Percentiles rank a stretch among this genome's conserved stretches.
These are phyloP conservation scores for Paecilomyces variotii DNA, from an alignment of 2,329 filamentous ascomycete genomes.

Conservation along the genomic window DNA sequence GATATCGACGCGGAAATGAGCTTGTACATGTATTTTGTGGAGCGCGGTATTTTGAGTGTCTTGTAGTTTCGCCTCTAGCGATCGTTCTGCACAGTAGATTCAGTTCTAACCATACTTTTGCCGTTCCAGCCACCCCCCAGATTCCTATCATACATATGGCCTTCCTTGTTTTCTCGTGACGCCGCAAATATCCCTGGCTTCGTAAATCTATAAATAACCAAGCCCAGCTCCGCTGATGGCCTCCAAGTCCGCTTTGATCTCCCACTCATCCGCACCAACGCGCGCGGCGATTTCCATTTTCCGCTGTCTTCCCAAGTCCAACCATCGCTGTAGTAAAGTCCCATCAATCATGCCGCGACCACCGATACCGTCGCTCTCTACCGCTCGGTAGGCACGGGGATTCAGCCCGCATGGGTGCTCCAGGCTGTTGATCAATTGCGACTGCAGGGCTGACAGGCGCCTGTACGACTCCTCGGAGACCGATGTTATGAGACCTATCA, in stretches of 20 bases:
- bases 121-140: not conserved
- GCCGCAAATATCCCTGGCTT: not conserved
- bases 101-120: not conserved
- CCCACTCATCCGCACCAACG: slow-evolving; percentile 60
- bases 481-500: slow-evolving; percentile 67
- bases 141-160: not conserved
- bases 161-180: not conserved
- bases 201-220: slow-evolving; percentile 27
- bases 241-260: slow-evolving; percentile 63
- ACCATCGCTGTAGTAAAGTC: slow-evolving; percentile 63
- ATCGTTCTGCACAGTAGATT: not conserved
- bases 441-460: slow-evolving; percentile 70
- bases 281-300: slow-evolving; percentile 65
- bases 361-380: slow-evolving; percentile 42
- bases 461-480: slow-evolving; percentile 75
- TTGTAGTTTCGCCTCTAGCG: not conserved
- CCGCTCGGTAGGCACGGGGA: slow-evolving; percentile 65
- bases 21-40: not conserved
- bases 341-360: slow-evolving; percentile 69
- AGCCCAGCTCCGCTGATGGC: slow-evolving; percentile 57
- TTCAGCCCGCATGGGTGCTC: slow-evolving; percentile 75
- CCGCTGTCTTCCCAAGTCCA: slow-evolving; percentile 64
- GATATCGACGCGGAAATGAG: slow-evolving; percentile 20
- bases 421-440: slow-evolving; percentile 68
- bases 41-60: not conserved